A percentile compares a stretch with the other conserved stretches of the same genome.
Conservation (phyloP, 225 moss, liverwort and hornwort species). For the Asterella californica region DNA sequence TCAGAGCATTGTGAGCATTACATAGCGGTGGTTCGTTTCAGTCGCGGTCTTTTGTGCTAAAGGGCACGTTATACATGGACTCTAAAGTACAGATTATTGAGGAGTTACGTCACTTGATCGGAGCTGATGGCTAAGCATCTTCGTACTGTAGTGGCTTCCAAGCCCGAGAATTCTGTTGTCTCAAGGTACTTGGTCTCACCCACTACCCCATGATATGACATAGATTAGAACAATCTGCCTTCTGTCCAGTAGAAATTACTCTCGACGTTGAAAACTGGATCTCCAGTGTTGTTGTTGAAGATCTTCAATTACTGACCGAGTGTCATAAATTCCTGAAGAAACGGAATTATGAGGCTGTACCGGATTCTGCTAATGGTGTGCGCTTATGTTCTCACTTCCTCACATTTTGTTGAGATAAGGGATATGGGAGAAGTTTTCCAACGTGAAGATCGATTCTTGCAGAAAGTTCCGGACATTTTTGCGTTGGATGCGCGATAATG, state of each 20-base stretch:
- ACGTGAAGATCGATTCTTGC: neutral
- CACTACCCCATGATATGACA: neutral
- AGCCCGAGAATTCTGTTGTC: neutral
- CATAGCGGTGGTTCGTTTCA: no score
- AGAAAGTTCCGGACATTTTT: constrained; percentile 65
- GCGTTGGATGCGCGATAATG: constrained; percentile 70
- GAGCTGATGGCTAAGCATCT: neutral
- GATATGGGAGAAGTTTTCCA: neutral
- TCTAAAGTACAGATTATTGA: neutral
- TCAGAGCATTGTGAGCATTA: neutral
- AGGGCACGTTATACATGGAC: neutral
- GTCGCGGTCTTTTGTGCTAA: neutral
- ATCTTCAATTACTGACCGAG: neutral
- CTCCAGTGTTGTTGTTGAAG: no score
- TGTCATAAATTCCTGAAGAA: neutral
- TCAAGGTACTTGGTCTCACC: constrained; percentile 4
- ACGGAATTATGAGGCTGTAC: no score
- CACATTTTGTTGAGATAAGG: neutral
- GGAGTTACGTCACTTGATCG: no score
- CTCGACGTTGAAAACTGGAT: neutral
- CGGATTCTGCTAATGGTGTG: neutral
- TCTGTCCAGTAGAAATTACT: neutral
- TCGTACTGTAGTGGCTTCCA: neutral
- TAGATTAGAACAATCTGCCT: neutral
- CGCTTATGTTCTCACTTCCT: neutral